Evolutionary conservation across 2,329 filamentous ascomycete genomes (phyloP).

Genomic region (Pseudogymnoascus sp.): DNA sequence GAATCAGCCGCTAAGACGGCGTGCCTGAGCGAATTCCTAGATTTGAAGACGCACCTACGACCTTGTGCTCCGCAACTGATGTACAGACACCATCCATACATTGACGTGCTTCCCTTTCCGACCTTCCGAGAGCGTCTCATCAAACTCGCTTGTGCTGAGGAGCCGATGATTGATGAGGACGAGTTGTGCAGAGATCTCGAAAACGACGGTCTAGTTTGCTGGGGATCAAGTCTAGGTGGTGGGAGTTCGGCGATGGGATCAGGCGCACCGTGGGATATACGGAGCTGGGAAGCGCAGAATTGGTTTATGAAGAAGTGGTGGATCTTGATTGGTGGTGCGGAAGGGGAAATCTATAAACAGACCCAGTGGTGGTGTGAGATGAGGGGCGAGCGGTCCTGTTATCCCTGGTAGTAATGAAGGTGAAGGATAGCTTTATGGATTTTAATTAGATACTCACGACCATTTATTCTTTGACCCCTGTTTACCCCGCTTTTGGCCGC

Average conservation of each 20-base stretch:
- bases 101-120: conserved; percentile 11
- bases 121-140: conserved; percentile 12
- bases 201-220: conserved; percentile 10
- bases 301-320: conserved; percentile 19
- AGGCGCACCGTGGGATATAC: conserved; percentile 14
- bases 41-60: no score
- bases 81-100: no score
- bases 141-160: conserved; percentile 5
- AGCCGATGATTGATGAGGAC: conserved; percentile 13
- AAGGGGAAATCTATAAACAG: conserved; percentile 15
- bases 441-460: no score
- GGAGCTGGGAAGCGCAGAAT: conserved; percentile 16
- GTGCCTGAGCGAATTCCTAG: no score
- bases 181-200: conserved; percentile 14
- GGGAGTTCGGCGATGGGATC: conserved; percentile 9
- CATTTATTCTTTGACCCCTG: no score
- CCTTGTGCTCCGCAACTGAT: no score
- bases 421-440: no score
- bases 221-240: no score
- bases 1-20: no score
- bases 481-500: no score
- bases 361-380: conserved; percentile 16
- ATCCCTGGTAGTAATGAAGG: no score
- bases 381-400: conserved; percentile 10
- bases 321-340: conserved; percentile 15